A percentile compares a stretch with the other conserved stretches of the same genome.
phyloP scores from a whole-genome alignment of 176 grass and related monocot species.

The Oryza officinalis region DNA sequence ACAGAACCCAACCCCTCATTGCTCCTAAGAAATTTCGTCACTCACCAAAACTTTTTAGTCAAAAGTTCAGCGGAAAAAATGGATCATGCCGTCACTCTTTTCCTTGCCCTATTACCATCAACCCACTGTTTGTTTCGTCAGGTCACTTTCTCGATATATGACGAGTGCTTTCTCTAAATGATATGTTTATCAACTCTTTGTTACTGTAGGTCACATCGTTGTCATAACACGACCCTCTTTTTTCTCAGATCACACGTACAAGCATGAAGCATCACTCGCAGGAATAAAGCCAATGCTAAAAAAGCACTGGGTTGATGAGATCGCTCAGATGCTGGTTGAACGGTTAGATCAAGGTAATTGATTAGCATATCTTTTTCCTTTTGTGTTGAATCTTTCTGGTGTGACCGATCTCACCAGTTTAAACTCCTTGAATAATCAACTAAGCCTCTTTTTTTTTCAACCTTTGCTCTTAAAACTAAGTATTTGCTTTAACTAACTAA shows the following conservation, averaged over 20 bases:
- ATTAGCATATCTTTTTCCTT: slow-evolving; percentile 8
- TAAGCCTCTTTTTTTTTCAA: background rate
- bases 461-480: background rate
- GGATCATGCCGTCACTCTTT: slow-evolving; percentile 47
- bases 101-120: background rate
- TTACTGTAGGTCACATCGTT: background rate
- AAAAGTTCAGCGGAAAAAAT: slow-evolving; percentile 42
- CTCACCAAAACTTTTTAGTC: slow-evolving; percentile 26
- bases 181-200: background rate
- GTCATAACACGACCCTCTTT: background rate
- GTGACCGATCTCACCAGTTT: background rate
- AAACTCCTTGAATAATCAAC: background rate
- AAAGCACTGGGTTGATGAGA: background rate
- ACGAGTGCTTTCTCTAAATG: background rate
- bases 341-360: background rate
- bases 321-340: background rate
- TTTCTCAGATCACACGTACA: background rate
- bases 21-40: background rate
- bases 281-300: background rate
- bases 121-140: slow-evolving; percentile 15
- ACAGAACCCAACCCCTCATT: slow-evolving; percentile 11
- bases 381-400: slow-evolving; percentile 14
- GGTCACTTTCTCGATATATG: slow-evolving; percentile 31
- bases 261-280: background rate
- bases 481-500: background rate